phyloP scores from a whole-genome alignment of 352 stramenopile genomes.

The Pythium diclinum region DNA sequence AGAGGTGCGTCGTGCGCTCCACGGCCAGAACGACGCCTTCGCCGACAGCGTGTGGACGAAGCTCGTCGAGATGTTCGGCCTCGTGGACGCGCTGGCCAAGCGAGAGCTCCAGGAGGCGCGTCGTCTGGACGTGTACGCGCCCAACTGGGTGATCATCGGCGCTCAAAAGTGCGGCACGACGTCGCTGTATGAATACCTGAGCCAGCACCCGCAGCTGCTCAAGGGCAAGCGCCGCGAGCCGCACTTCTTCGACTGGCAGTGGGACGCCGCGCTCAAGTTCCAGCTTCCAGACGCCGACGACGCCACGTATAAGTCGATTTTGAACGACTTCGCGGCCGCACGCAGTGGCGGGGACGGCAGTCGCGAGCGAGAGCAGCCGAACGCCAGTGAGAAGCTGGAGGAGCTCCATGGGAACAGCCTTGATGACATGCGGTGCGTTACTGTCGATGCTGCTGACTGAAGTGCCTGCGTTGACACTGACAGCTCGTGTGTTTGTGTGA shows the following conservation, averaged over 20 bases:
- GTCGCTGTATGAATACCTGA: conserved; percentile 56
- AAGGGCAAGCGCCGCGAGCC: conserved; percentile 62
- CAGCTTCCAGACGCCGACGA: conserved; percentile 28
- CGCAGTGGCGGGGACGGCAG: not conserved
- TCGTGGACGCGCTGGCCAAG: conserved; percentile 38
- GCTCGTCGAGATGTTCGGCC: conserved; percentile 42
- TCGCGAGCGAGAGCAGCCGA: conserved; percentile 1
- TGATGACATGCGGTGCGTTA: conserved; percentile 42
- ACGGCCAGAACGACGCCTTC: conserved; percentile 16
- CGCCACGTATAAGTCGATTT: conserved; percentile 26
- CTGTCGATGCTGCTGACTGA: not conserved
- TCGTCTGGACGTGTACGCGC: conserved; percentile 28
- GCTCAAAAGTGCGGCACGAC: conserved; percentile 66
- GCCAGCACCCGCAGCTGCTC: conserved; percentile 86
- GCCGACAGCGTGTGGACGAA: conserved; percentile 28
- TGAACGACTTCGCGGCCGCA: conserved; percentile 25
- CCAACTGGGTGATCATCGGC: conserved; percentile 59
- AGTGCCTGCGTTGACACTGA: not conserved
- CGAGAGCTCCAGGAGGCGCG: conserved; percentile 30
- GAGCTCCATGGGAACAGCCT: conserved; percentile 33
- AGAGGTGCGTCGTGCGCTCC: conserved; percentile 22
- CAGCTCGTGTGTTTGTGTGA: not conserved
- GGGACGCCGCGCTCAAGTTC: conserved; percentile 33
- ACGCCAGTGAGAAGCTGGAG: conserved; percentile 1
- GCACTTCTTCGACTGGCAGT: conserved; percentile 69